Evolutionary conservation across 1,139 yeast species (phyloP), one percentile per base, ranked within the genome.

Genomic region (Protomyces gravidus): DNA sequence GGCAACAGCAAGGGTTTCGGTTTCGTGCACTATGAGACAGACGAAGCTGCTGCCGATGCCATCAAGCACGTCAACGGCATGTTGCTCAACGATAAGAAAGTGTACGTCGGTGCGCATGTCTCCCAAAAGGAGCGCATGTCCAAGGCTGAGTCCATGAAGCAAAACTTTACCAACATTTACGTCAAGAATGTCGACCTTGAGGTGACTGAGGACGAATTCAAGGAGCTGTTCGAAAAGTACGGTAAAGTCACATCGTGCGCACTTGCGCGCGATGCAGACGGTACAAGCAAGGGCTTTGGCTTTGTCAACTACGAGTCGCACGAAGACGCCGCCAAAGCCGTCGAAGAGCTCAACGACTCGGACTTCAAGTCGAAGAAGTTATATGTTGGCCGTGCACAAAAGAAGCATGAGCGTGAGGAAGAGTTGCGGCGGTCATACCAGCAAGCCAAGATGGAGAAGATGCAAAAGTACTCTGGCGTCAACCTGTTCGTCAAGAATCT

Each of bases 321-420:
- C 76, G 90, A 85, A 70, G 80, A 84, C 69, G 99, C 99, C 68
- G 82, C 80, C 68, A 82, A 83, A 77, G 96, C 97, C 64, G 95
- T 92, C 70, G 96, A 89, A 63, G 95, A 81, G 71, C 83, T 92
- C 75, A 88, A 94, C 77, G 96, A 87, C 74, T 78, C 77, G 68
- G 98, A 92, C 72, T 76, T 85, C 74, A 83, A 82, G 70, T 92
- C 92, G 71, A 89, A 87, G 79, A 83, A 80, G 76, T 79, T 92
- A 68, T 92, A 85, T 75, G 98, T 92, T 70, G 97, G 97, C 70
- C 89, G 98, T 78, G 99, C 99, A 68, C 98, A 92, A 80, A 92
- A 89, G 89, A 92, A 89, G 83, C 82, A 88, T 76, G 99, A 92
- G 82, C 90, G 99, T 80, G 78, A 86, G 73, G 96, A 89, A 79